These are phyloP conservation scores for Cnidoscolus chayamansa DNA, from an alignment of 441 rosid genomes.

Conservation along the genomic window DNA sequence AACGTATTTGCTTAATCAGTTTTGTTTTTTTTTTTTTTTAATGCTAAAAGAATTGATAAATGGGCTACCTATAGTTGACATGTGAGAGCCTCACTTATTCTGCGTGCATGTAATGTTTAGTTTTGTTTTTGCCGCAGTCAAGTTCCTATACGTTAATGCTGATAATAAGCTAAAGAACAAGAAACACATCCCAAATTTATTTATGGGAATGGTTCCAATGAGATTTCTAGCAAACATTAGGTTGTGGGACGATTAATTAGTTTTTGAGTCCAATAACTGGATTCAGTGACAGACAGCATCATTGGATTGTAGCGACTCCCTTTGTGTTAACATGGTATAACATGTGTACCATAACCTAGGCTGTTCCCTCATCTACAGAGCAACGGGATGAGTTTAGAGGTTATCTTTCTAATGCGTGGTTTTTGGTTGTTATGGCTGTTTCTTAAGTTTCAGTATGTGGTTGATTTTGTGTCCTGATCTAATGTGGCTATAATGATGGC, in stretches of 20 bases:
- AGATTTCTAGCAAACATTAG: background rate
- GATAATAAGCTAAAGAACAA: background rate
- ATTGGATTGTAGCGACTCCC: background rate
- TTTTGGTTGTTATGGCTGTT: background rate
- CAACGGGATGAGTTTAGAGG: background rate
- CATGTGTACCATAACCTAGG: background rate
- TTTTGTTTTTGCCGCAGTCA: background rate
- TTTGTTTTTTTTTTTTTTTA: background rate
- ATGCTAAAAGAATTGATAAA: background rate
- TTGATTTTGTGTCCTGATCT: background rate
- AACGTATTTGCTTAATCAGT: background rate
- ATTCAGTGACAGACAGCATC: background rate
- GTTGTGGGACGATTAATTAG: background rate
- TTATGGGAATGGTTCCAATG: background rate
- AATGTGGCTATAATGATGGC: constrained; percentile 22
- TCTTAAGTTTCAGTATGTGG: background rate
- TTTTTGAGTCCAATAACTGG: background rate
- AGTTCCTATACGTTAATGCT: background rate
- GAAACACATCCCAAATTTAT: background rate
- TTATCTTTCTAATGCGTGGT: background rate
- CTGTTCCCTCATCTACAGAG: background rate
- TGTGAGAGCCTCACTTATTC: background rate
- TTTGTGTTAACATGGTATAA: too few relatives aligned
- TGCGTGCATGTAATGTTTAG: background rate
- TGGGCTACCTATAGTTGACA: background rate